Evolutionary conservation across 176 grass and related monocot species (phyloP).

Genomic region (Aegilops bicornis): DNA sequence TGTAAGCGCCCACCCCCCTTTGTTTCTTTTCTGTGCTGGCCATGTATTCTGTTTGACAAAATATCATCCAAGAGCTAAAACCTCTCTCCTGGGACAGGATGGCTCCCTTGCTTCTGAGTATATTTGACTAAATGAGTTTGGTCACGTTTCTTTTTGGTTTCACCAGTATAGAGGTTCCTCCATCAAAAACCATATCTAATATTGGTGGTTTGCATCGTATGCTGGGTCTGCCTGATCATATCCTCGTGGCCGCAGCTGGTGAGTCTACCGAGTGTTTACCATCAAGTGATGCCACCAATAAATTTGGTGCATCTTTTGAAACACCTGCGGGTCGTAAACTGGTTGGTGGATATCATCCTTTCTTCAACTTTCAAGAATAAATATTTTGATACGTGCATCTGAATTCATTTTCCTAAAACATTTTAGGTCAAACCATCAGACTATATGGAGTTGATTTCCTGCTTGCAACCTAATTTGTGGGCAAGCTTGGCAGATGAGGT

Average conservation of each 20-base stretch:
- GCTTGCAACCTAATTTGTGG: constrained; percentile 80
- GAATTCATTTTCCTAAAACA: not conserved
- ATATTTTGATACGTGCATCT: not conserved
- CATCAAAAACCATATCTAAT: constrained; percentile 58
- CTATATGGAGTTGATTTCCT: constrained; percentile 83
- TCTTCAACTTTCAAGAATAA: not conserved
- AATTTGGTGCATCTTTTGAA: constrained; percentile 85
- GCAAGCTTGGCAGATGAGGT: constrained; percentile 91
- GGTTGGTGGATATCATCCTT: constrained; percentile 33
- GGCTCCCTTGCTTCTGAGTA: not conserved
- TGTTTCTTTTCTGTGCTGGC: not conserved
- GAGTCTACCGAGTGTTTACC: constrained; percentile 88
- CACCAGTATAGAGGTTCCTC: constrained; percentile 70
- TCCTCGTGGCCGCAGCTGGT: constrained; percentile 70
- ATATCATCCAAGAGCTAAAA: not conserved
- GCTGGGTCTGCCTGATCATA: constrained; percentile 65
- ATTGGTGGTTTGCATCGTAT: constrained; percentile 75
- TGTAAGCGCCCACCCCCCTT: constrained; percentile 43
- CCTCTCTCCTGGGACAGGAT: not conserved
- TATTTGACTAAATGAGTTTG: not conserved
- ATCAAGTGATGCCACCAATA: constrained; percentile 62
- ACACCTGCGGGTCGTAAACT: constrained; percentile 75
- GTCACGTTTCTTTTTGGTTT: not conserved
- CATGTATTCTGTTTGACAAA: not conserved
- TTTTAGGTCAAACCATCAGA: constrained; percentile 75